Evolutionary conservation across 176 grass and related monocot species (phyloP).

Genomic region (Phoenix roebelenii): DNA sequence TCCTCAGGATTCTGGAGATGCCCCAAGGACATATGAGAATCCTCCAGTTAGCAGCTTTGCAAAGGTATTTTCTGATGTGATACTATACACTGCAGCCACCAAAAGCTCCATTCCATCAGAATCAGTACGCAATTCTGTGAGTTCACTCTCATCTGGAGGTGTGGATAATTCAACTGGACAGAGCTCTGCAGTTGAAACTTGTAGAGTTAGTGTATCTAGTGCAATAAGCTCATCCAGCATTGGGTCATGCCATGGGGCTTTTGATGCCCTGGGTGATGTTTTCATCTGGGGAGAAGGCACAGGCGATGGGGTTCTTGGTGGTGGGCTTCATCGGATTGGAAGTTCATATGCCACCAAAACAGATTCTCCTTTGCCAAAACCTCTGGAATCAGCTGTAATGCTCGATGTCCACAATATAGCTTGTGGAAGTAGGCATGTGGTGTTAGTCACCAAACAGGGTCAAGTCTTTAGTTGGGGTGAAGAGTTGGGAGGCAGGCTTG

Average conservation of each 20-base stretch:
- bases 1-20: conserved; percentile 37
- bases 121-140: conserved; percentile 27
- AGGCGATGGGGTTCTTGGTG: conserved; percentile 30
- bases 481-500: conserved; percentile 55
- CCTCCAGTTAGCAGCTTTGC: conserved; percentile 31
- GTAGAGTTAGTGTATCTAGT: conserved; percentile 66
- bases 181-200: conserved; percentile 34
- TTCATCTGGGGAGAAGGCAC: conserved; percentile 56
- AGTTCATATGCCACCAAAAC: conserved; percentile 15
- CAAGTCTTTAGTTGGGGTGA: conserved; percentile 67
- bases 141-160: conserved; percentile 35
- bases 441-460: conserved; percentile 64
- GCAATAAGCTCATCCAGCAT: conserved; percentile 52
- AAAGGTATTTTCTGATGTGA: conserved; percentile 59
- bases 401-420: conserved; percentile 50
- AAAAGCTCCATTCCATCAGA: conserved; percentile 27
- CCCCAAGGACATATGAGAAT: conserved; percentile 21
- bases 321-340: conserved; percentile 24
- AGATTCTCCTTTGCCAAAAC: conserved; percentile 46
- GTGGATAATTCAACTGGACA: conserved; percentile 34
- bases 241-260: conserved; percentile 57
- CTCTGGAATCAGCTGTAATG: conserved; percentile 43
- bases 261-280: conserved; percentile 53
- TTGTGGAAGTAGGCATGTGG: conserved; percentile 49
- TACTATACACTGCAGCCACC: conserved; percentile 35